Percentiles rank a stretch among this genome's conserved stretches.
Evolutionary conservation across 495 filamentous ascomycete species (phyloP).

Genomic region (Xylaria telfairii): DNA sequence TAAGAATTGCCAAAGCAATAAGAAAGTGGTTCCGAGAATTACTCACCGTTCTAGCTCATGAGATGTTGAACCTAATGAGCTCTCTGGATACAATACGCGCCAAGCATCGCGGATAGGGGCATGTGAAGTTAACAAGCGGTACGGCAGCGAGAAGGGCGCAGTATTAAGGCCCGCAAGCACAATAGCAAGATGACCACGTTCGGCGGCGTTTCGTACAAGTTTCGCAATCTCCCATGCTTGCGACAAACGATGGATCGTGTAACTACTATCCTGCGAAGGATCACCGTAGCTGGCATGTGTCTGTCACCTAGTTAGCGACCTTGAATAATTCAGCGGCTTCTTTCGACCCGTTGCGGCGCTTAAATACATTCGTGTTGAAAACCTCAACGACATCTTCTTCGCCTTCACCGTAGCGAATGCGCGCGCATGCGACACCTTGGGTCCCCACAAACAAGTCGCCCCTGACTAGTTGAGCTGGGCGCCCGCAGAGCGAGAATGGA

Average conservation of each 20-base stretch:
- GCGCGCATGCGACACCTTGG: slow-evolving; percentile 80
- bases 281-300: slow-evolving; percentile 89
- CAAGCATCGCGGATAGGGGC: slow-evolving; percentile 83
- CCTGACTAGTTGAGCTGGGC: slow-evolving; percentile 89
- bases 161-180: slow-evolving; percentile 96
- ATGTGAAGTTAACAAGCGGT: slow-evolving; percentile 79
- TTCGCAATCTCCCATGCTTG: slow-evolving; percentile 99
- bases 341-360: background rate
- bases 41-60: slow-evolving; percentile 70
- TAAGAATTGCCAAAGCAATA: too few species aligned
- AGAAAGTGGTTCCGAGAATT: too few species aligned
- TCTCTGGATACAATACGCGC: slow-evolving; percentile 79
- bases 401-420: slow-evolving; percentile 73
- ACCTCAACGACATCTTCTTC: slow-evolving; percentile 80
- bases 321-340: background rate
- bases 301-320: slow-evolving; percentile 39
- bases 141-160: slow-evolving; percentile 84
- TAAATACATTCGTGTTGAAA: slow-evolving; percentile 81
- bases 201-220: slow-evolving; percentile 82
- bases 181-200: slow-evolving; percentile 83
- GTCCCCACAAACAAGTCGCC: slow-evolving; percentile 97
- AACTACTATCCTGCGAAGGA: slow-evolving; percentile 71
- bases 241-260: slow-evolving; percentile 85
- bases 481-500: slow-evolving; percentile 86
- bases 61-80: slow-evolving; percentile 72